Evolutionary conservation across 78 protist species (phyloP), one percentile per base, ranked within the genome.

Genomic region (Diacronema lutheri): DNA sequence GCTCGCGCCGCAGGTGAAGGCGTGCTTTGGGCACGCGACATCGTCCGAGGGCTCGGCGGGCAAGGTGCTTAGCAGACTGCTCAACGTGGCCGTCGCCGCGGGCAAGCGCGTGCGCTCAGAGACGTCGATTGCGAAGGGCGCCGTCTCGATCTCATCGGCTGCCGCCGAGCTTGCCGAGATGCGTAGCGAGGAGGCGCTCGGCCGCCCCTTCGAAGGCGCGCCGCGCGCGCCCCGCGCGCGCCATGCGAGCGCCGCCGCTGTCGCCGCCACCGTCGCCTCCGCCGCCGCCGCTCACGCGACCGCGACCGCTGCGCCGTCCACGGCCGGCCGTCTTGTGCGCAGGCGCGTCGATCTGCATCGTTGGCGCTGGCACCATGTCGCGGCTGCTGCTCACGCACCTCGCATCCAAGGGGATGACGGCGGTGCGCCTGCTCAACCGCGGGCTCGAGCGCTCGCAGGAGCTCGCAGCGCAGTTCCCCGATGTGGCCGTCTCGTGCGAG

Each of bases 311-410:
- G 50, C 50, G 50, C 50, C n/a, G n/a, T n/a, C n/a, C n/a, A n/a
- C n/a, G n/a, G n/a, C n/a, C n/a, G n/a, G 50, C 50, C 50, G 16
- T 3, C 50, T 44, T 7, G 3, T 7, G 50, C 50, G 50, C 50
- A 44, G 50, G 50, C 50, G 7, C 50, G 16, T 9, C 3, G 35
- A 83, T 83, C 79, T 64, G 64, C 44, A 66, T 86, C 76, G 33
- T 86, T 56, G 89, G 89, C 44, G 89, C 89, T 4, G 89, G 89
- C 61, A 78, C 78, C 80, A 86, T 86, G 89, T 69, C 89, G 20
- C 23, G 79, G 13, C 79, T 86, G 57, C 85, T 86, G 73, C 61
- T 86, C 31, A 80, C 82, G 78, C 89, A 86, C 85, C 84, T 86
- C n/a, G 56, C 68, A 16, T 56, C 80, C 35, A 71, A 81, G 37